These are phyloP conservation scores for Nothomitra cinnamomea DNA, from an alignment of 2,329 filamentous ascomycete genomes.

Conservation along the genomic window DNA sequence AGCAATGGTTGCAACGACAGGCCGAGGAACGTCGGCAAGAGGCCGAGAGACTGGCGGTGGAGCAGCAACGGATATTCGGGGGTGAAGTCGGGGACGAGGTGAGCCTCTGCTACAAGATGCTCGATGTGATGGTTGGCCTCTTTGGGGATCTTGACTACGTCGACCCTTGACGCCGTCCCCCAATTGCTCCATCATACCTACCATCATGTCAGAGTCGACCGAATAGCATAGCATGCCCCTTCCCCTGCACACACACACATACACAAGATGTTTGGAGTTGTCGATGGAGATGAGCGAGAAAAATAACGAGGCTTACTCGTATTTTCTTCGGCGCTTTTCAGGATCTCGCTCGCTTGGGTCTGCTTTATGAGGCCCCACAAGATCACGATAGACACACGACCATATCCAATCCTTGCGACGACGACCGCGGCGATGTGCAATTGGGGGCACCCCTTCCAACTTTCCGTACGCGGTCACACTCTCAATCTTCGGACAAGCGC, in stretches of 20 bases:
- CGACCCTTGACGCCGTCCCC: slow-evolving; percentile 12
- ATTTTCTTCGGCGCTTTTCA: background rate
- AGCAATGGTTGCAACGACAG: background rate
- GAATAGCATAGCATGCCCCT: background rate
- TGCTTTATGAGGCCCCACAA: background rate
- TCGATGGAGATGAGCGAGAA: background rate
- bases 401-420: background rate
- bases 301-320: background rate
- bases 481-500: background rate
- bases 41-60: slow-evolving; percentile 17
- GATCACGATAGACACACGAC: background rate
- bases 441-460: background rate
- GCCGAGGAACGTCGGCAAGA: background rate
- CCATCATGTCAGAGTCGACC: background rate
- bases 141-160: slow-evolving; percentile 32
- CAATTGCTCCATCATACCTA: background rate
- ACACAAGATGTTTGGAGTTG: background rate
- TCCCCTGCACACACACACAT: slow-evolving; percentile 7
- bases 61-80: slow-evolving; percentile 28
- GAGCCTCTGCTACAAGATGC: slow-evolving; percentile 28
- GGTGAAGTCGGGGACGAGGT: slow-evolving; percentile 26
- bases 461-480: slow-evolving; percentile 1
- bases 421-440: background rate
- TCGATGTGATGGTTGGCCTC: slow-evolving; percentile 21
- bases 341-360: slow-evolving; percentile 3